Percentiles rank a stretch among this genome's conserved stretches.
Evolutionary conservation across 495 filamentous ascomycete genomes (phyloP).

Genomic region (Podospora didyma): DNA sequence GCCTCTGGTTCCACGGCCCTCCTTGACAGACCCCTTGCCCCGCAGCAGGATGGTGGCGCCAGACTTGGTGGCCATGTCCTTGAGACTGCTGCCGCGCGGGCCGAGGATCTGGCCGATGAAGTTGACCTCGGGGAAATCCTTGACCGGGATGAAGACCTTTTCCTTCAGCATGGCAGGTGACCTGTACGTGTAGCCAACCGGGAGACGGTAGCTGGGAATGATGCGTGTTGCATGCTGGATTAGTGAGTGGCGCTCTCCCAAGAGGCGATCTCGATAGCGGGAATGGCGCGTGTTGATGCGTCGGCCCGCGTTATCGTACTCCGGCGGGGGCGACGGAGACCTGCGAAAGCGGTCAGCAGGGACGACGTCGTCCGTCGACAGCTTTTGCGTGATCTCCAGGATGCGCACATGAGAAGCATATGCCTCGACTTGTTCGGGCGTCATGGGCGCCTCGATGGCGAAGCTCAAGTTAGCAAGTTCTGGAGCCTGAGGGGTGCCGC

Average conservation of each 20-base stretch:
- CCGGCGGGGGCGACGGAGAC: constrained; percentile 85
- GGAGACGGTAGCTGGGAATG: constrained; percentile 91
- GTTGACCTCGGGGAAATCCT: constrained; percentile 99
- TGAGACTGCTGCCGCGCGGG: constrained; percentile 92
- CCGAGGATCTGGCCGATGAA: constrained; percentile 99
- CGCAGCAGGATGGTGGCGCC: constrained; percentile 92
- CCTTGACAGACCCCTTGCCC: constrained; percentile 95
- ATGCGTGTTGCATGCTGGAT: constrained; percentile 92
- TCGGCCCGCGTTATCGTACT: constrained; percentile 92
- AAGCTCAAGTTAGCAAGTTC: constrained; percentile 45
- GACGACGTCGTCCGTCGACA: constrained; percentile 89
- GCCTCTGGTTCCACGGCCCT: constrained; percentile 92
- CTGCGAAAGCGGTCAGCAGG: constrained; percentile 66
- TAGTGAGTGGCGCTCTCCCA: constrained; percentile 90
- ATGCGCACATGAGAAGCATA: constrained; percentile 90
- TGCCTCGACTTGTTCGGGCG: constrained; percentile 87
- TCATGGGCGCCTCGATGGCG: constrained; percentile 88
- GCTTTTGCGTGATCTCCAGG: constrained; percentile 93
- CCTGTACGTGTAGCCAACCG: constrained; percentile 86
- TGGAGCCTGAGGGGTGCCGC: no score
- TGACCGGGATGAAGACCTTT: constrained; percentile 97
- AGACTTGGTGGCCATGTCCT: constrained; percentile 93
- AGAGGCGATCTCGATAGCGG: constrained; percentile 86
- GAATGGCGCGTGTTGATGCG: constrained; percentile 94
- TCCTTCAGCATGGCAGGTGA: constrained; percentile 95